Evolutionary conservation across 2,329 filamentous ascomycete species (phyloP).

Genomic region (Metarhizium anisopliae): DNA sequence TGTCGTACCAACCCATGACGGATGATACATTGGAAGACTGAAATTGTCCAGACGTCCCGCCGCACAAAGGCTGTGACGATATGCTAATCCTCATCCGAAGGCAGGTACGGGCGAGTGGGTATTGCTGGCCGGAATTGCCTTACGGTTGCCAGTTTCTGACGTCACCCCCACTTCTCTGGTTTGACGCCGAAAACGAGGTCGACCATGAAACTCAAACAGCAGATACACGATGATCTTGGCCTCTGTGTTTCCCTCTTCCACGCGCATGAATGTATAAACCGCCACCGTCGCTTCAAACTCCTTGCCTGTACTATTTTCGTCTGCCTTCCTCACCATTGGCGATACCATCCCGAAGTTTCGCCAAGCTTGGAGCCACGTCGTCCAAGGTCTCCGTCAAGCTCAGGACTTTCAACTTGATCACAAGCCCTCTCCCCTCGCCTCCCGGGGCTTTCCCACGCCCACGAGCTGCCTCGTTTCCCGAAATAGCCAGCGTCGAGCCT

Average conservation of each 20-base stretch:
- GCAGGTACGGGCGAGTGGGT: neutral
- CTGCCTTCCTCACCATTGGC: neutral
- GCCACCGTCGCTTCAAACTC: neutral
- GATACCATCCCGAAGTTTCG: neutral
- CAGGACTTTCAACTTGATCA: neutral
- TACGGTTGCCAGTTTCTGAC: conserved; percentile 13
- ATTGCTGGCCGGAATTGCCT: neutral
- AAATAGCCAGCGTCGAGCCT: neutral
- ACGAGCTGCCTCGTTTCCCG: conserved; percentile 11
- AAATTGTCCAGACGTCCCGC: too few species aligned
- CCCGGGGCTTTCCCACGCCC: neutral
- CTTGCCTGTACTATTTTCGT: neutral
- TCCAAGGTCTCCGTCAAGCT: neutral
- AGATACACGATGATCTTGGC: neutral
- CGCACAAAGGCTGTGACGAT: too few species aligned
- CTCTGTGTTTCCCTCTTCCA: neutral
- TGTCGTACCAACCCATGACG: too few species aligned
- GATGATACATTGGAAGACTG: too few species aligned
- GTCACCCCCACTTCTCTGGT: conserved; percentile 20
- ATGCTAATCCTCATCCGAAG: neutral
- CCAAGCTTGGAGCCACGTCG: neutral
- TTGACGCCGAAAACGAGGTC: conserved; percentile 3
- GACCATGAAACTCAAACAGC: neutral
- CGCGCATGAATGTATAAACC: neutral
- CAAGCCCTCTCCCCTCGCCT: neutral